Evolutionary conservation across 306 rosid species (phyloP).

Genomic region (Quercus dentata): DNA sequence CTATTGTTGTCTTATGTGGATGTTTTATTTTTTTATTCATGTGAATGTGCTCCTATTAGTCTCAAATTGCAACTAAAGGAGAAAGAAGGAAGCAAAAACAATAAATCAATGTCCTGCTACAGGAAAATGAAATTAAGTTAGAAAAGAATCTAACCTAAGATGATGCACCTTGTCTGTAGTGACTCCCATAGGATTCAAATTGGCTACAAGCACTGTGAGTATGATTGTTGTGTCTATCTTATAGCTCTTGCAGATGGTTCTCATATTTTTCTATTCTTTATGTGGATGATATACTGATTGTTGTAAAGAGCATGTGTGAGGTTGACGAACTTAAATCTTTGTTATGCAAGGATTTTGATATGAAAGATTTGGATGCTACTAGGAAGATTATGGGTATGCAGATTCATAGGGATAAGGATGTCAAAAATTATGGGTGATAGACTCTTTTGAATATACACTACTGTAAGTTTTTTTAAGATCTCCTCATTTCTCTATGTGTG

Average conservation of each 20-base stretch:
- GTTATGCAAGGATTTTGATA: neutral
- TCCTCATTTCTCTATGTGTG: accelerated
- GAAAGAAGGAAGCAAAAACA: no score
- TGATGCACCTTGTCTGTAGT: neutral
- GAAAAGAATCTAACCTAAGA: neutral
- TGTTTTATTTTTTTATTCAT: no score
- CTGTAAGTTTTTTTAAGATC: no score
- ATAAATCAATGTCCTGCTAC: no score
- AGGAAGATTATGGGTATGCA: neutral
- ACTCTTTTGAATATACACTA: no score
- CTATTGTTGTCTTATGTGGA: no score
- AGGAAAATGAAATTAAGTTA: no score
- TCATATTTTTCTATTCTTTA: neutral
- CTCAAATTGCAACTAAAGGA: no score
- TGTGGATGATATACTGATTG: neutral
- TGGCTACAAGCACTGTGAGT: neutral
- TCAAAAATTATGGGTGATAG: neutral
- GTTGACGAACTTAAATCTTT: neutral
- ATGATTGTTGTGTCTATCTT: neutral
- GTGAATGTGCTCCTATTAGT: no score
- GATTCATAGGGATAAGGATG: neutral
- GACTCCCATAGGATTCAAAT: neutral
- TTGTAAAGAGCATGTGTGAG: neutral
- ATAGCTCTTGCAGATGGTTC: neutral
- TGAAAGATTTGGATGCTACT: no score